Evolutionary conservation across 441 rosid species (phyloP), one percentile per base, ranked within the genome.

Genomic region (Hypseocharis bilobata): DNA sequence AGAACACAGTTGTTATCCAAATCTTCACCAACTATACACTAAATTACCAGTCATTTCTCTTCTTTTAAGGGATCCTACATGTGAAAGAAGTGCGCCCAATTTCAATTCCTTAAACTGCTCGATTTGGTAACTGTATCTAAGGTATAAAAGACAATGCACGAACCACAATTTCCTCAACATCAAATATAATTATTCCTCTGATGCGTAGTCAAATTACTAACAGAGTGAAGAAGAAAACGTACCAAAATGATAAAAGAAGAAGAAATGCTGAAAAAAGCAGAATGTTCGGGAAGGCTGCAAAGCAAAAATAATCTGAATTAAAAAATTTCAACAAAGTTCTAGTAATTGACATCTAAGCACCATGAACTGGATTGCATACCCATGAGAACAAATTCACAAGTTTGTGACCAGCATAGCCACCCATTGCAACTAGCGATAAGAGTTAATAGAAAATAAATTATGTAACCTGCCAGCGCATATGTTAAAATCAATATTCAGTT

Each of bases 231-330:
- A 47, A 70, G 58, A 65, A 66, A 58, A 52, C 70, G 13, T 79
- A 86, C 92, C 92, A 84, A 84, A 83, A 86, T 69, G 92, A 86
- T 49, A 86, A 60, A 63, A 86, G 85, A 60, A 86, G 86, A 70
- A 86, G 89, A 76, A 86, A 86, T 20, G 83, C 80, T 30, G 88
- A 77, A 64, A 84, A 83, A 63, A 70, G 74, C 52, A 81, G 68
- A 67, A 81, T 76, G 68, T 74, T 55, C 56, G 84, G 82, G 62
- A 76, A 56, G 70, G 78, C 84, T 81, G 82, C 77, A 74, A 64
- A 60, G 32, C 64, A 60, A 63, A 65, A 71, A 65, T 25, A 30
- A 49, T 61, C 67, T 40, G 14, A 47, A 28, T 30, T 69, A 60
- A 71, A 27, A 28, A 40, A 62, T 30, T 13, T 44, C 4, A 25